Conservation (phyloP, 345 rosid species). For the Brassica cretica region DNA sequence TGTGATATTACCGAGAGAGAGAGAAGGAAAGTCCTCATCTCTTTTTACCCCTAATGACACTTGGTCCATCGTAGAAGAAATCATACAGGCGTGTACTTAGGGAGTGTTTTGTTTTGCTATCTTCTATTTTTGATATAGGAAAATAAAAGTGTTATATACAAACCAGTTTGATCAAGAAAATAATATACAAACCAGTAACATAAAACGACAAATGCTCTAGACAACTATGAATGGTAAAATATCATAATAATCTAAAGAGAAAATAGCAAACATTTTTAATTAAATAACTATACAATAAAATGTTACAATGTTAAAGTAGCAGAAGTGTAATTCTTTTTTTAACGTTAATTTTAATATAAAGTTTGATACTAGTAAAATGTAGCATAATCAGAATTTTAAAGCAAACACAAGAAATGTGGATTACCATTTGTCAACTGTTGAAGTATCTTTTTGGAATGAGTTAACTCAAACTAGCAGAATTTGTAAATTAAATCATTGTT, state of each 20-base stretch:
- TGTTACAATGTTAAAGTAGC: background rate
- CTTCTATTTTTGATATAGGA: background rate
- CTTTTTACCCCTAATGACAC: constrained; percentile 18
- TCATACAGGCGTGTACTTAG: constrained; percentile 7
- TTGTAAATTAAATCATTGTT: background rate
- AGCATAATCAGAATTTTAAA: background rate
- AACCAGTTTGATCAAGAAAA: background rate
- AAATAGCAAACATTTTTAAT: background rate
- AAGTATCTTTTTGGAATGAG: background rate
- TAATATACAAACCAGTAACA: background rate
- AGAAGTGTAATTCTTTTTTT: background rate
- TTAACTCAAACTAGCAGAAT: background rate
- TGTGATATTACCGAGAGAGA: constrained; percentile 30
- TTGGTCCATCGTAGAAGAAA: constrained; percentile 13
- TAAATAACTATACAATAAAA: no score
- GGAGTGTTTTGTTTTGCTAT: background rate
- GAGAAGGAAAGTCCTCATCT: background rate
- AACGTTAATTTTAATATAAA: background rate
- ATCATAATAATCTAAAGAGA: background rate
- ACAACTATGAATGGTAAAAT: background rate
- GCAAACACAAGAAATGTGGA: no score
- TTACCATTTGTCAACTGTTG: background rate
- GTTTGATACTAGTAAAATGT: background rate
- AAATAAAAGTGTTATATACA: background rate
- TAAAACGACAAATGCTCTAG: background rate